Percentiles rank a stretch among this genome's conserved stretches.
phyloP scores from a whole-genome alignment of 192 early-diverging fungal genomes.

The Coemansia sp. region DNA sequence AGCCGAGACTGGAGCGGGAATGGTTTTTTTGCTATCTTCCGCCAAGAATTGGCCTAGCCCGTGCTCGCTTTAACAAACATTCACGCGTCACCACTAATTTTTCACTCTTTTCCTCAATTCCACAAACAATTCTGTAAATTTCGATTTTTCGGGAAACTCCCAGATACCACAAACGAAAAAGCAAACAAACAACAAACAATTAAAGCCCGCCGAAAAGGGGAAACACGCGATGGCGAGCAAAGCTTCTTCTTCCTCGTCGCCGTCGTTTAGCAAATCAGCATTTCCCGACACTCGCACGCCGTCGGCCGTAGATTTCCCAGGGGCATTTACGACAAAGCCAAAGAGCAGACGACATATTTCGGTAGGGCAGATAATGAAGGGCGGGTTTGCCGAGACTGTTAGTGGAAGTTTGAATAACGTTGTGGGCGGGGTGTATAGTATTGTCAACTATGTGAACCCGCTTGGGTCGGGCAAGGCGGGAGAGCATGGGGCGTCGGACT shows the following conservation, averaged over 20 bases:
- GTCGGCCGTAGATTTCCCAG: slow-evolving; percentile 42
- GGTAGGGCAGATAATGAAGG: slow-evolving; percentile 23
- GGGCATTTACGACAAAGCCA: slow-evolving; percentile 44
- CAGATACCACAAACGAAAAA: neutral
- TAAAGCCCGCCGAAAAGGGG: neutral
- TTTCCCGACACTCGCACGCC: slow-evolving; percentile 24
- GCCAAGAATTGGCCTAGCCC: neutral
- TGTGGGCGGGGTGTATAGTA: slow-evolving; percentile 43
- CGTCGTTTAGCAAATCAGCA: neutral
- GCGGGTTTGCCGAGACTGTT: slow-evolving; percentile 39
- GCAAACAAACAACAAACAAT: slow-evolving; percentile 3
- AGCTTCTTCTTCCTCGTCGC: slow-evolving; percentile 10
- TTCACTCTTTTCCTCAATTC: neutral
- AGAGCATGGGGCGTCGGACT: neutral
- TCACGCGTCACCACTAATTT: neutral
- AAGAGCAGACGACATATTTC: slow-evolving; percentile 7
- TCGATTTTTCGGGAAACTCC: neutral
- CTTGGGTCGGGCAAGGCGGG: slow-evolving; percentile 11
- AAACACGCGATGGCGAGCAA: neutral
- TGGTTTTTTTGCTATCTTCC: neutral
- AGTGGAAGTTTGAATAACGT: slow-evolving; percentile 47
- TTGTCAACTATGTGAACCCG: slow-evolving; percentile 51
- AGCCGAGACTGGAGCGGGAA: slow-evolving; percentile 5
- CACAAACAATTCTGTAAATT: neutral
- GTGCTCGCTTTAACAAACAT: too few species aligned